These are phyloP conservation scores for Metschnikowia rubicola DNA, from an alignment of 805 yeast genomes.

Conservation along the genomic window DNA sequence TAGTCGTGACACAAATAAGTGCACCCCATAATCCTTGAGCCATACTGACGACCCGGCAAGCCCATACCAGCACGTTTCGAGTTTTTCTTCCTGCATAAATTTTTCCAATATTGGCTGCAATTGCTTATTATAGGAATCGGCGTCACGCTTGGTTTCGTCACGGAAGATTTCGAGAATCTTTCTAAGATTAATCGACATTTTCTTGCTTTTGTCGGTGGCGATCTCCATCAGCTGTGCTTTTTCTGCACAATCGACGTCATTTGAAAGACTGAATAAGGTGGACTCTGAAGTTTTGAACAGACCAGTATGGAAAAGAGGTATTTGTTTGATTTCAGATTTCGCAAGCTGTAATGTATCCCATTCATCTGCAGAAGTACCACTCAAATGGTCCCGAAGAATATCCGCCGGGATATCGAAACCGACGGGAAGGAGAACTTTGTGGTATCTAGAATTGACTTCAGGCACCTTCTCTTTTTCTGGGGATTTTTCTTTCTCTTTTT, in stretches of 20 bases:
- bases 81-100: conserved; percentile 2
- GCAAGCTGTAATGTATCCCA: conserved; percentile 1
- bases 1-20: conserved; percentile 19
- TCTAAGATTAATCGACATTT: conserved; percentile 3
- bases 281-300: background rate
- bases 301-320: conserved; percentile 3
- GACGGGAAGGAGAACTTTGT: conserved; percentile 6
- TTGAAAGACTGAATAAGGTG: background rate
- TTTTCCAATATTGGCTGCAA: conserved; percentile 4
- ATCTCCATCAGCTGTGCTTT: background rate
- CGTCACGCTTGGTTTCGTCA: conserved; percentile 6
- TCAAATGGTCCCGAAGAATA: conserved; percentile 3
- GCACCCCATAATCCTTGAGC: conserved; percentile 20
- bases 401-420: conserved; percentile 3
- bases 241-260: conserved; percentile 1
- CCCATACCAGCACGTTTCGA: conserved; percentile 16
- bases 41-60: conserved; percentile 22
- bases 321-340: conserved; percentile 1
- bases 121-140: conserved; percentile 7
- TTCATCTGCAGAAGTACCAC: conserved; percentile 3
- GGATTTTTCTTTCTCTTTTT: too few species aligned
- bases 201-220: background rate
- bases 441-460: background rate
- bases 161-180: conserved; percentile 2
- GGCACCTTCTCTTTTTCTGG: too few species aligned